Conservation (phyloP, 78 protist genomes). For the Dictyostelium citrinum region DNA sequence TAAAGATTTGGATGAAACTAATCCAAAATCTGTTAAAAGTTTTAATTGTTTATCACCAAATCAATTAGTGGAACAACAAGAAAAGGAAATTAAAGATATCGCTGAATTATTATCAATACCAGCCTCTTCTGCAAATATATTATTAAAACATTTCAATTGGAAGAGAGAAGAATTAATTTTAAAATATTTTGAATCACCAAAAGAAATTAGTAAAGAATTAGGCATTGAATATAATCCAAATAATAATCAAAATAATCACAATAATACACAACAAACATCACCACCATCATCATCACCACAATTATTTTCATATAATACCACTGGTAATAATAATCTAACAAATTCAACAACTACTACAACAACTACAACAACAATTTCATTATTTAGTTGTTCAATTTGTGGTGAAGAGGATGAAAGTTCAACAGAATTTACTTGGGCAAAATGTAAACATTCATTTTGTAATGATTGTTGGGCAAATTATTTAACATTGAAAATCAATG, state of each 20-base stretch:
- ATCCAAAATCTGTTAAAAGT: neutral
- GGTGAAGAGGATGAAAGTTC: slow-evolving; percentile 46
- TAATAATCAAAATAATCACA: neutral
- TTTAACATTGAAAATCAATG: slow-evolving; percentile 58
- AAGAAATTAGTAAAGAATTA: slow-evolving; percentile 40
- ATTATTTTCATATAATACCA: neutral
- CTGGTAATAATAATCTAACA: neutral
- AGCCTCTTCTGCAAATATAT: neutral
- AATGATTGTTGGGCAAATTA: slow-evolving; percentile 79
- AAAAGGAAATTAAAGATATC: slow-evolving; percentile 55
- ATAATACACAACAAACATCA: neutral
- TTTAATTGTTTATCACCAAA: slow-evolving; percentile 70
- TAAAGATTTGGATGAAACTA: slow-evolving; percentile 14
- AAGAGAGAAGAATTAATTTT: slow-evolving; percentile 42
- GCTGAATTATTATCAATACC: slow-evolving; percentile 59
- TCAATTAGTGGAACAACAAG: slow-evolving; percentile 51
- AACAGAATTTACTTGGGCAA: neutral
- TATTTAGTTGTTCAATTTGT: slow-evolving; percentile 70
- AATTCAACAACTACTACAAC: neutral
- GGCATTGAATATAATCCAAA: slow-evolving; percentile 31
- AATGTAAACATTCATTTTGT: slow-evolving; percentile 70
- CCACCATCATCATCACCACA: neutral
- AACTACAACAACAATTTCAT: neutral
- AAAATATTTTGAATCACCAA: slow-evolving; percentile 76
- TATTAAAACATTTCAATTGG: slow-evolving; percentile 76